Evolutionary conservation across 371 early-diverging fungal species (phyloP).

Genomic region (Mortierella sp.): DNA sequence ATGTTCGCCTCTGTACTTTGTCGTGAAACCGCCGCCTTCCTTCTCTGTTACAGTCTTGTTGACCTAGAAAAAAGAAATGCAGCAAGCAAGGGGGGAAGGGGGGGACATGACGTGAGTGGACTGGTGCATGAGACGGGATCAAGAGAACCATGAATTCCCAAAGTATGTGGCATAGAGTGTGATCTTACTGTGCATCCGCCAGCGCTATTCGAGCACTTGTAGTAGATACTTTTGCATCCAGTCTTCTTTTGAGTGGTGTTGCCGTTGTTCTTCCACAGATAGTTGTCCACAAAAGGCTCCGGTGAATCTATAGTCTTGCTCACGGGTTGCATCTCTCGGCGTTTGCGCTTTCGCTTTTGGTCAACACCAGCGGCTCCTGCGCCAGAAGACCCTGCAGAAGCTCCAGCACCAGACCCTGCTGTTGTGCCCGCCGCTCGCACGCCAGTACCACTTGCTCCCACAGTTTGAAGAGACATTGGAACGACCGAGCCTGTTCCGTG

Average conservation of each 20-base stretch:
- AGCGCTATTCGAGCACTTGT: constrained; percentile 60
- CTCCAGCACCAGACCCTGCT: constrained; percentile 9
- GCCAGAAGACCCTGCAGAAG: too few relatives aligned
- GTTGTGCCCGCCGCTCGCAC: constrained; percentile 11
- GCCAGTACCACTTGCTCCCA: constrained; percentile 2
- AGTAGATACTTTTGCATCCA: constrained; percentile 71
- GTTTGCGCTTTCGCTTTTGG: constrained; percentile 60
- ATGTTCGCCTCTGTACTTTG: constrained; percentile 75
- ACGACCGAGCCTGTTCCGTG: constrained; percentile 2
- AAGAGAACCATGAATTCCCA: background rate
- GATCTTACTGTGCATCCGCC: constrained; percentile 50
- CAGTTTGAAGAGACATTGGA: constrained; percentile 17
- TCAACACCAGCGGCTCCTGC: constrained; percentile 16
- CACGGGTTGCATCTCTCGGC: constrained; percentile 74
- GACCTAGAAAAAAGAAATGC: constrained; percentile 49
- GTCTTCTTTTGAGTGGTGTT: constrained; percentile 73
- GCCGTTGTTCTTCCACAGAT: constrained; percentile 74
- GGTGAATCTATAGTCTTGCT: constrained; percentile 72
- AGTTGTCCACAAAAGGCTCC: constrained; percentile 66
- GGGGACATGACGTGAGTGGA: background rate
- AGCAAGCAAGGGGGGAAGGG: too few relatives aligned
- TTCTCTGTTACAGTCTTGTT: constrained; percentile 78
- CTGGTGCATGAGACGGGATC: background rate
- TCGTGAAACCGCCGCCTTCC: constrained; percentile 68
- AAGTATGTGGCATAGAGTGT: background rate